Evolutionary conservation across 2,329 filamentous ascomycete genomes (phyloP), one percentile per base, ranked within the genome.

Genomic region (Phaeoacremonium minimum): DNA sequence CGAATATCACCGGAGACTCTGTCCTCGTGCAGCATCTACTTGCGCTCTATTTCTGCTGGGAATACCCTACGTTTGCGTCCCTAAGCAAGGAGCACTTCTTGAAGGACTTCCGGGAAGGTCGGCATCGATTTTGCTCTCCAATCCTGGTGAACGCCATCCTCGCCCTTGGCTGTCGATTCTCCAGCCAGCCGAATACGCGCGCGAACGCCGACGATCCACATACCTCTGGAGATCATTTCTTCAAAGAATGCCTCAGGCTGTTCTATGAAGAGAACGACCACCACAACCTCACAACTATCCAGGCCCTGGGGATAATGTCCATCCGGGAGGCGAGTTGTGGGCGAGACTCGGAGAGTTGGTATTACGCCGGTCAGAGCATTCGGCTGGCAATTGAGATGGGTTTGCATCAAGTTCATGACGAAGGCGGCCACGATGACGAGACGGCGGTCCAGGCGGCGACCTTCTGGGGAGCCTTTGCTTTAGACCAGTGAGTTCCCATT

Each of bases 291-390:
- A 85, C 83, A 3, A 87, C 81, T 5, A 80, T 86, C 30, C 85
- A 89, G 60, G 84, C 85, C 2, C 63, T 89, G 14, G 83, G 83
- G 6, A 75, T 89, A 48, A 85, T 90, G 82, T 82, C 81, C 6
- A 79, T 87, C 44, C 67, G 84, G 29, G 83, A 89, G 60, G 82
- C 80, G 4, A 87, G 83, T 50, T 81, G 78, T 44, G 83, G 83
- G 1, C 71, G 83, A 20, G 81, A 87, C 49, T 85, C 80, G 18
- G 78, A 83, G 45, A 85, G 83, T 34, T 87, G 83, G 69, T 83
- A 77, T 40, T 83, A 85, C 44, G 77, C 80, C 3, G 83, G 84
- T 2, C 78, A 86, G 53, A 86, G 82, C 49, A 77, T 87, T 40
- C 74, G 82, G 4, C 71, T 88, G 43, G 83, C 82, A 18, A 67